Evolutionary conservation across 2,329 filamentous ascomycete genomes (phyloP), one percentile per base, ranked within the genome.

Genomic region (Claviceps humidiphila): DNA sequence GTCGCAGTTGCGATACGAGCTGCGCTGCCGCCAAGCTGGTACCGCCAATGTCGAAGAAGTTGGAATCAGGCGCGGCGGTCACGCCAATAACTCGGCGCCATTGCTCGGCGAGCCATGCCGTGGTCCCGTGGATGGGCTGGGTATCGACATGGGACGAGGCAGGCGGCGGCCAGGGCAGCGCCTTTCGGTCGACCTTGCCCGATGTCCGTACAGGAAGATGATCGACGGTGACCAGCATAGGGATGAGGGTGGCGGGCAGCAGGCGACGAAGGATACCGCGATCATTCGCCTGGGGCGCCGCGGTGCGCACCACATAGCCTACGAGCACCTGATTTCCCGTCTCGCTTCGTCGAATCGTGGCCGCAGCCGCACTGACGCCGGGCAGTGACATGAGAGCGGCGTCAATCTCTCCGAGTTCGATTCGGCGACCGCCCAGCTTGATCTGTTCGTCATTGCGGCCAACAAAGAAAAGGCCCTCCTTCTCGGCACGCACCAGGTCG

Each of bases 381-480:
- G 58, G 57, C 1, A 59, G 53, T 2, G 52, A 56, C 51, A 58
- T 50, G 16, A 62, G 49, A 11, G 55, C 57, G 20, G 56, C 53
- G 41, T 64, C 59, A 44, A 64, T 56, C 43, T 64, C 62, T 24
- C 58, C 61, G 1, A 61, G 58, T 51, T 64, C 63, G 20, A 62
- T 51, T 26, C 62, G 57, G 4, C 62, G 59, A 1, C 63, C 61
- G 4, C 58, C 59, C 22, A 64, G 56, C 54, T 64, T 64, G 51
- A 63, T 59, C 48, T 64, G 60, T n/a, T 58, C 49, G 46, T 64
- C 61, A 38, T 60, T 60, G 5, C 61, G 59, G 24, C 62, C 60
- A 14, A 61, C 48, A 24, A 59, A 61, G 24, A 60, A 40, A 11
- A 56, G 53, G 5, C 60, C 60, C 3, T 58, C 50, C 8, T 22